These are phyloP conservation scores for Aspergillus puulaauensis DNA, from an alignment of 2,329 filamentous ascomycete species.

Conservation along the genomic window DNA sequence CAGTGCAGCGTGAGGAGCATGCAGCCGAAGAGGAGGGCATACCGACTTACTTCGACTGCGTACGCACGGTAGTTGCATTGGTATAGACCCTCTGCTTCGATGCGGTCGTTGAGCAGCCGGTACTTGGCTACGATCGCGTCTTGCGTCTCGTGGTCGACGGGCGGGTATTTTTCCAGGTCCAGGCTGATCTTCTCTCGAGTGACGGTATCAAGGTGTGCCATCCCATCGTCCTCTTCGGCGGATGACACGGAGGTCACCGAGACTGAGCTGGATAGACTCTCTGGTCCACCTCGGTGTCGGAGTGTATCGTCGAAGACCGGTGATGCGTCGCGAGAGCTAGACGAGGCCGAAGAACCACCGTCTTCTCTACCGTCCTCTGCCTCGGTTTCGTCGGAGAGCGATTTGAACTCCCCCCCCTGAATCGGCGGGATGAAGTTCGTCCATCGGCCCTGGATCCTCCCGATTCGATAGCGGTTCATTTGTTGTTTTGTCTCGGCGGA, in stretches of 20 bases:
- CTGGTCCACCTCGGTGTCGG: too few relatives aligned
- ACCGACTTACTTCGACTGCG: conserved; percentile 66
- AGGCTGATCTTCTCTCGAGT: conserved; percentile 15
- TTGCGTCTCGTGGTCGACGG: conserved; percentile 70
- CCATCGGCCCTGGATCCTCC: conserved; percentile 76
- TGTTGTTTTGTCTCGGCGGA: conserved; percentile 69
- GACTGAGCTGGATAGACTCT: too few relatives aligned
- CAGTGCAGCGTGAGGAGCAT: conserved; percentile 52
- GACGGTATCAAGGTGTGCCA: conserved; percentile 10
- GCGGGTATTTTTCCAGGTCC: conserved; percentile 66
- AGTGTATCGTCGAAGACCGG: not conserved
- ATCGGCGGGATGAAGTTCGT: conserved; percentile 84
- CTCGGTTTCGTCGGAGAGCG: not conserved
- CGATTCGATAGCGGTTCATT: conserved; percentile 80
- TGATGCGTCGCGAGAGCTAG: not conserved
- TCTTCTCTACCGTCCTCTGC: not conserved
- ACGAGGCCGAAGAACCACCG: not conserved
- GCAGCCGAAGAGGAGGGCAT: conserved; percentile 60
- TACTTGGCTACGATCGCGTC: conserved; percentile 66
- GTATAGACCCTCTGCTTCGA: conserved; percentile 68
- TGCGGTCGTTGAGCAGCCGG: conserved; percentile 20
- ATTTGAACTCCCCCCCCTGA: conserved; percentile 63
- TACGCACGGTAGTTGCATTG: conserved; percentile 78
- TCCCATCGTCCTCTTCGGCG: conserved; percentile 13
- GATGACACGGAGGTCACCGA: too few relatives aligned